Base-by-base conservation (phyloP, 768 basidiomycete genomes). In the Panus rudis region DNA sequence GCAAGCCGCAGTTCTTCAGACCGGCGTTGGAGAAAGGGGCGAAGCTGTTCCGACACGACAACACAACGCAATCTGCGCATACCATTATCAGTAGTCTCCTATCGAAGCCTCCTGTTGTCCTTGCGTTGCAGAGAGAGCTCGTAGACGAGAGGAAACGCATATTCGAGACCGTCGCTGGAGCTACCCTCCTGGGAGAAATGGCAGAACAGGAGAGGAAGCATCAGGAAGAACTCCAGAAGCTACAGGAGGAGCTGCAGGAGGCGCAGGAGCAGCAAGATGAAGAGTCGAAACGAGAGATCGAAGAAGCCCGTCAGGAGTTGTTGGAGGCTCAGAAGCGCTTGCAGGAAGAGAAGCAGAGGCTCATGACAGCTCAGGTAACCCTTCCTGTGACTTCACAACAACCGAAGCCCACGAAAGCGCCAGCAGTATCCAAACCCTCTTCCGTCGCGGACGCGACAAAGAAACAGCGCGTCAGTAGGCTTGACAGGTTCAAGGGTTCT, bases 111-210 rank as follows among this genome's bases (percentile, higher is more conserved):
- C 50, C 54, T 26, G 23, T 25, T 14, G 24, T 42, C 26, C 35
- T 53, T 13, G 41, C 23, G 24, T 16, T 54, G 3, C 53, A 52
- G 25, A 17, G 26, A 17, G 53, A 52, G 39, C 38, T 53, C 17
- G 43, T 50, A 30, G 47, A 47, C 39, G 39, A 50, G 21, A 13
- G 28, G 16, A 32, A 42, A 17, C n/a, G 12, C 10, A 24, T 54
- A 22, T 30, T 37, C 20, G 28, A 48, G 41, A 54, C 57, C 14
- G 46, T 37, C 3, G 52, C 50, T 25, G 52, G 55, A 21, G 45
- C 33, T 28, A 24, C 49, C 35, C 37, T 51, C 22, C 32, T 51
- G 35, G 26, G 28, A 24, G 51, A 48, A 16, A 34, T 48, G 21
- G 47, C 51, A 37, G 20, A 34, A 40, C 35, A 23, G 19, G 37